phyloP scores from a whole-genome alignment of 345 rosid species.

The Cardamine occulta region DNA sequence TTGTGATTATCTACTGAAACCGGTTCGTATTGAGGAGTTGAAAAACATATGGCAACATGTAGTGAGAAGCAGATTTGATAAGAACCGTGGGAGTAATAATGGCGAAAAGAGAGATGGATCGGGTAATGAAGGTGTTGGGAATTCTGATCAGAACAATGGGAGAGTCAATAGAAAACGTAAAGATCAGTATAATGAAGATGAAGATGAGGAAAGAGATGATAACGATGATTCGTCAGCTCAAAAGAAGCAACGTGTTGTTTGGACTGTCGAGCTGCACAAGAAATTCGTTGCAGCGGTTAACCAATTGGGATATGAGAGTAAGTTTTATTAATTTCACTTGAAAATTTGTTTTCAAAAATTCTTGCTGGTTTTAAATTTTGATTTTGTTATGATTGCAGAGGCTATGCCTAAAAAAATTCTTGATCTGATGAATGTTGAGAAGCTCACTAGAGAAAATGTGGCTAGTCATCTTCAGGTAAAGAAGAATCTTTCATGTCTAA shows the following conservation, averaged over 20 bases:
- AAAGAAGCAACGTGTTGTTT: conserved; percentile 90
- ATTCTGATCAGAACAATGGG: conserved; percentile 56
- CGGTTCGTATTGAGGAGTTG: conserved; percentile 86
- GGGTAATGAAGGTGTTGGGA: conserved; percentile 47
- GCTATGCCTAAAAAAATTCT: conserved; percentile 98
- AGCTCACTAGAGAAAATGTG: conserved; percentile 88
- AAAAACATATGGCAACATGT: conserved; percentile 98
- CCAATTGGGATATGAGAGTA: conserved; percentile 90
- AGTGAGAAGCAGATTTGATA: conserved; percentile 61
- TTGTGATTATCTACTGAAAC: conserved; percentile 89
- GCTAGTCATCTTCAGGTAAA: conserved; percentile 95
- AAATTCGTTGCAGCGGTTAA: conserved; percentile 86
- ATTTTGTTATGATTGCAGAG: conserved; percentile 54
- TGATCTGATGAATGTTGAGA: conserved; percentile 88
- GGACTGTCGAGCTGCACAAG: conserved; percentile 82
- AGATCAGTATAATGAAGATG: conserved; percentile 71
- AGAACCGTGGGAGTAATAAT: conserved; percentile 48
- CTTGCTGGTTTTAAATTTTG: conserved; percentile 4
- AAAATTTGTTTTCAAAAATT: background rate
- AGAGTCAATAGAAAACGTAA: conserved; percentile 68
- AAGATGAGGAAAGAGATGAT: conserved; percentile 68
- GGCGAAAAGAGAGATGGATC: conserved; percentile 50
- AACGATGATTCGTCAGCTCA: conserved; percentile 64
- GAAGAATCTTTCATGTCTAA: background rate
- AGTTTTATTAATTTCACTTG: conserved; percentile 40